Evolutionary conservation across 2,329 filamentous ascomycete genomes (phyloP).

Genomic region (Trichoderma semiorbis): DNA sequence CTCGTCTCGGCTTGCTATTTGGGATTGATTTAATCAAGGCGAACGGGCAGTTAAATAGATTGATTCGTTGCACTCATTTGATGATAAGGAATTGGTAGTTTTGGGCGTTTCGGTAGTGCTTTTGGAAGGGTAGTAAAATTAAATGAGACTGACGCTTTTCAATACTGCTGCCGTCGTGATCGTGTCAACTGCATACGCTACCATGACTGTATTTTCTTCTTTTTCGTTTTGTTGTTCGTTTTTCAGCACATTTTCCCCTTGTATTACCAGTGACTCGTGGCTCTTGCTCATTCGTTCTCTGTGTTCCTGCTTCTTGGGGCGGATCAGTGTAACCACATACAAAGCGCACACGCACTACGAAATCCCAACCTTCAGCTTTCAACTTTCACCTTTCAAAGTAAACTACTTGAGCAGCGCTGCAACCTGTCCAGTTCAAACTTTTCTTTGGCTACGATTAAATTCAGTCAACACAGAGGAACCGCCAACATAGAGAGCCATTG

Average conservation of each 20-base stretch:
- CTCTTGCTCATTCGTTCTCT: neutral
- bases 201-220: neutral
- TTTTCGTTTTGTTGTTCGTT: neutral
- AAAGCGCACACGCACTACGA: neutral
- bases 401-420: neutral
- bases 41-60: neutral
- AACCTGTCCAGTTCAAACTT: neutral
- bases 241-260: neutral
- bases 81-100: neutral
- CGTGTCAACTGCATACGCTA: neutral
- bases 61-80: neutral
- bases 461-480: neutral
- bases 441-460: neutral
- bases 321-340: neutral
- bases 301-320: neutral
- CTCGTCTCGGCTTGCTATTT: neutral
- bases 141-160: no score
- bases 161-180: neutral
- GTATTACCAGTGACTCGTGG: neutral
- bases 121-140: neutral
- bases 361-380: neutral
- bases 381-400: neutral
- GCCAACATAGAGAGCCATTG: neutral
- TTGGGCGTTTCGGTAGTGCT: neutral
- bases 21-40: neutral